Conservation (phyloP, 208 protist genomes). For the Strigomonas galati region DNA sequence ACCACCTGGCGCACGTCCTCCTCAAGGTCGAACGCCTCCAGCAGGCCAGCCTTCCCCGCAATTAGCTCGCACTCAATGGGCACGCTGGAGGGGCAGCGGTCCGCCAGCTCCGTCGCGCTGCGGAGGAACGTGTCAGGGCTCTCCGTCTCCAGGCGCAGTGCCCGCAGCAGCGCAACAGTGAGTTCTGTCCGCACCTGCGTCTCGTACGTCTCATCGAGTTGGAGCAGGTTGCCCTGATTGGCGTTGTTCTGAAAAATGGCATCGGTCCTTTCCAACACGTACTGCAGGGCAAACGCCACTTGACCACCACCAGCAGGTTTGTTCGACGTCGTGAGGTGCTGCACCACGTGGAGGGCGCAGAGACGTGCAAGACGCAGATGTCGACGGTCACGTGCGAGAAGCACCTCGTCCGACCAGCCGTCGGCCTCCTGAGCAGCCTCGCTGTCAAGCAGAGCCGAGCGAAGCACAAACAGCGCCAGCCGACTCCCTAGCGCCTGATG, state of each 20-base stretch:
- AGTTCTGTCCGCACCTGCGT: slow-evolving; percentile 28
- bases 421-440: neutral
- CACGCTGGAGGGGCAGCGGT: slow-evolving; percentile 55
- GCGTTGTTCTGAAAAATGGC: slow-evolving; percentile 70
- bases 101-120: slow-evolving; percentile 56
- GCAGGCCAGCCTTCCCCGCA: slow-evolving; percentile 56
- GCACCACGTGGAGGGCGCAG: neutral
- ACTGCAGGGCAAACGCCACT: slow-evolving; percentile 18
- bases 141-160: slow-evolving; percentile 47
- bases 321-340: neutral
- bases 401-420: neutral
- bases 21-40: slow-evolving; percentile 59
- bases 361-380: neutral
- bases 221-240: slow-evolving; percentile 54
- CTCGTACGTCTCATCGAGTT: slow-evolving; percentile 25
- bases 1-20: slow-evolving; percentile 43
- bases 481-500: slow-evolving; percentile 23
- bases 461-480: slow-evolving; percentile 15
- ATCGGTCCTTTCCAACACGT: slow-evolving; percentile 49
- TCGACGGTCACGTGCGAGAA: neutral
- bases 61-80: slow-evolving; percentile 73
- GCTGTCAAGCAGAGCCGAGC: slow-evolving; percentile 9
- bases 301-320: neutral
- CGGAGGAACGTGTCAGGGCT: slow-evolving; percentile 68
- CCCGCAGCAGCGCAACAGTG: slow-evolving; percentile 45